Conservation (phyloP, 768 basidiomycete genomes). For the Pleurotus tuoliensis region DNA sequence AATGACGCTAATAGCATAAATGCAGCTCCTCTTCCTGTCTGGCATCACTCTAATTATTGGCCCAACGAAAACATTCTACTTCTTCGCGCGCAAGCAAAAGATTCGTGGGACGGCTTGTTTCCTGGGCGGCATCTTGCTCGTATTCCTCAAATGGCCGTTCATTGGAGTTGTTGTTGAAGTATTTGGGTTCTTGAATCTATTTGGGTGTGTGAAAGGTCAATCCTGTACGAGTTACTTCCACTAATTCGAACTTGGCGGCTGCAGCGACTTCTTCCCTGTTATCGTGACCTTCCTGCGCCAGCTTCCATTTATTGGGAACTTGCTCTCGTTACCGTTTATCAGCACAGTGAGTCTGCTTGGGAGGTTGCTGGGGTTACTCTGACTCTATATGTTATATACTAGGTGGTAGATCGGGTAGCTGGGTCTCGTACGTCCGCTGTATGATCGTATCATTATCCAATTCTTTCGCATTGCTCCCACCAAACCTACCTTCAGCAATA, state of each 20-base stretch:
- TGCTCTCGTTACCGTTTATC: slow-evolving; percentile 85
- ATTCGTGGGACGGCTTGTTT: slow-evolving; percentile 87
- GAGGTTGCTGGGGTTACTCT: neutral
- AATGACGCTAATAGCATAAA: neutral
- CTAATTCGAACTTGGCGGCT: neutral
- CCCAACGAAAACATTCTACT: slow-evolving; percentile 95
- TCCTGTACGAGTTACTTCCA: neutral
- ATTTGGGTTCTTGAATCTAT: slow-evolving; percentile 95
- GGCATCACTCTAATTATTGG: slow-evolving; percentile 97
- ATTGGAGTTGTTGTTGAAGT: slow-evolving; percentile 91
- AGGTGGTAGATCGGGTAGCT: slow-evolving; percentile 78
- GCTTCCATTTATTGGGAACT: slow-evolving; percentile 85
- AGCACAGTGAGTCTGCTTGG: slow-evolving; percentile 56
- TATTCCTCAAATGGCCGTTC: slow-evolving; percentile 95
- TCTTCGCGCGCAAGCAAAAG: slow-evolving; percentile 95
- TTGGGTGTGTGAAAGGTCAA: slow-evolving; percentile 60
- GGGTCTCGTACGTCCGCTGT: slow-evolving; percentile 77
- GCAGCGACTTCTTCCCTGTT: slow-evolving; percentile 98
- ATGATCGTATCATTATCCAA: slow-evolving; percentile 27
- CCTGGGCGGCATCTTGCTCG: slow-evolving; percentile 85
- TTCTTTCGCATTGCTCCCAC: slow-evolving; percentile 4
- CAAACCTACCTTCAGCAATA: too few species aligned
- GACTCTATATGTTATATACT: neutral
- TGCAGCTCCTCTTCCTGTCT: slow-evolving; percentile 89
- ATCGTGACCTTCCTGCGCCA: slow-evolving; percentile 96